Conservation (phyloP, 257 asterid genomes). For the Nyctanthes arbortristis region DNA sequence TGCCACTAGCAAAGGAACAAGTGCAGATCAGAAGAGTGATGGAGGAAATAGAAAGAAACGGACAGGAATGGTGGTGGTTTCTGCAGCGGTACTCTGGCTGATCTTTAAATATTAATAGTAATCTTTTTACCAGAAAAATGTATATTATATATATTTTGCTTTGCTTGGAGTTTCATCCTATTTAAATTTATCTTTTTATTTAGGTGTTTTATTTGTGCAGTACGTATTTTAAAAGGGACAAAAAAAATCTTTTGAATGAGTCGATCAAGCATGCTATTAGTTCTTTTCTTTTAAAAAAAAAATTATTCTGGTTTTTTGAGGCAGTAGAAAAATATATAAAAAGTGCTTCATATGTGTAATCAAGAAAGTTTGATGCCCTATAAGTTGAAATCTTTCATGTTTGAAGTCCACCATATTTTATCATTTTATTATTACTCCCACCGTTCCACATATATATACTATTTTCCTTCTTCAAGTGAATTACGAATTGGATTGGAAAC, state of each 20-base stretch:
- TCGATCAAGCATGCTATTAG: not conserved
- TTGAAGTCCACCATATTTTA: no score
- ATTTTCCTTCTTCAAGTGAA: no score
- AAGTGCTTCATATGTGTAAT: not conserved
- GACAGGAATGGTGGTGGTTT: not conserved
- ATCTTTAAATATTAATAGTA: not conserved
- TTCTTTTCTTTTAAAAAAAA: no score
- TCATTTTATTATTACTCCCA: no score
- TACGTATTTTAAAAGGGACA: no score
- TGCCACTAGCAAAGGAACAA: slow-evolving; percentile 29
- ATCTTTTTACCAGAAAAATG: not conserved
- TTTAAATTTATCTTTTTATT: no score
- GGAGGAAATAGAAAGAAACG: slow-evolving; percentile 34
- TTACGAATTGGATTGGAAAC: no score
- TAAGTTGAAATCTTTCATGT: no score
- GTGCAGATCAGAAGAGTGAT: slow-evolving; percentile 25
- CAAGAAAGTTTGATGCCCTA: no score
- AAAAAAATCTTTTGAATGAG: not conserved
- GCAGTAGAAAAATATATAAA: not conserved
- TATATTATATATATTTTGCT: not conserved
- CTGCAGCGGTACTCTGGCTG: slow-evolving; percentile 21
- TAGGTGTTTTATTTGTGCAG: no score
- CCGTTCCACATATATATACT: no score
- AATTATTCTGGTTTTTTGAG: not conserved
- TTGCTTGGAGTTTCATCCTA: not conserved